These are phyloP conservation scores for Euphorbia pulcherrima DNA, from an alignment of 345 rosid species.

Conservation along the genomic window DNA sequence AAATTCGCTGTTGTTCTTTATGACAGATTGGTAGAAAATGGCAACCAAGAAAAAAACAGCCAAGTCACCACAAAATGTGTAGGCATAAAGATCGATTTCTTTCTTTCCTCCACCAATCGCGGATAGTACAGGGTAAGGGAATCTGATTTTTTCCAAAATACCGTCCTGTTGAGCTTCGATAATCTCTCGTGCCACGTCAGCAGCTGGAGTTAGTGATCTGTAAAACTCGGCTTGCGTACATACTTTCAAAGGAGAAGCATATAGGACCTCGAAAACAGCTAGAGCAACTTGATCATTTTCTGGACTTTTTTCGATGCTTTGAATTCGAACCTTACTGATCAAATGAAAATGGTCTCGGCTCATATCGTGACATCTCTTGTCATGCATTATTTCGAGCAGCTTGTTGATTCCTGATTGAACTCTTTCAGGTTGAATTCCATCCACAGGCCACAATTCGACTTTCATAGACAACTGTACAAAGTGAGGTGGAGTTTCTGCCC, in stretches of 20 bases:
- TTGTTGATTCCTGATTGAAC: conserved; percentile 38
- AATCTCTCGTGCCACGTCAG: conserved; percentile 44
- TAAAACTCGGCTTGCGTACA: conserved; percentile 16
- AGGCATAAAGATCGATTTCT: conserved; percentile 42
- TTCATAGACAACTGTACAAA: conserved; percentile 45
- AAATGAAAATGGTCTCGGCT: conserved; percentile 18
- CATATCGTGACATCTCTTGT: conserved; percentile 29
- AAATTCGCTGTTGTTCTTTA: conserved; percentile 44
- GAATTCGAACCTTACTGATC: conserved; percentile 36
- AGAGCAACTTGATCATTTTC: conserved; percentile 34
- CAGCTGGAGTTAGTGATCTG: conserved; percentile 45
- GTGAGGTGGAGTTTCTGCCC: conserved; percentile 44
- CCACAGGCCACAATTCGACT: conserved; percentile 41
- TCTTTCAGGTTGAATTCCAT: conserved; percentile 43
- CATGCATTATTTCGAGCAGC: conserved; percentile 31
- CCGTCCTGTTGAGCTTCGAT: conserved; percentile 27
- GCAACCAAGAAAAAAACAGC: conserved; percentile 41
- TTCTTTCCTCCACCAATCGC: conserved; percentile 46
- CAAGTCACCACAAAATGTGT: conserved; percentile 48
- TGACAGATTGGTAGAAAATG: conserved; percentile 37
- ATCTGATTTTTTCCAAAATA: conserved; percentile 27
- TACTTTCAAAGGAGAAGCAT: conserved; percentile 32
- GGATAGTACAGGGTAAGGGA: conserved; percentile 39
- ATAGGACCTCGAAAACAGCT: conserved; percentile 42
- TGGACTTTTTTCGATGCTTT: conserved; percentile 41